A percentile compares a stretch with the other conserved stretches of the same genome.
These are phyloP conservation scores for Tanacetum coccineum DNA, from an alignment of 129 eudicot species.

Conservation along the genomic window DNA sequence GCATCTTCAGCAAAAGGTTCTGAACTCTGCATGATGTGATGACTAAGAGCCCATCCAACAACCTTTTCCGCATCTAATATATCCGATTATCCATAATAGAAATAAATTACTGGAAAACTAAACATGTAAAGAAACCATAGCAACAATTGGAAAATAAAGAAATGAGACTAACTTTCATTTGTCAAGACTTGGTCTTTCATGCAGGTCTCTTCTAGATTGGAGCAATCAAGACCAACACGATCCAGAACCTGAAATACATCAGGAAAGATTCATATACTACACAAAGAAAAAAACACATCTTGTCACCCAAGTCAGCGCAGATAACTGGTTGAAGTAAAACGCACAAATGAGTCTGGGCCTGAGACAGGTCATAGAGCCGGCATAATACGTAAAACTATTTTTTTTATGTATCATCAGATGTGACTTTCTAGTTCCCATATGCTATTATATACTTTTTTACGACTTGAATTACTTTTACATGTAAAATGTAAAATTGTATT, in stretches of 20 bases:
- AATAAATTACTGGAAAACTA: constrained; percentile 3
- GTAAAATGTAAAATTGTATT: no score
- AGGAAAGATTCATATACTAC: neutral
- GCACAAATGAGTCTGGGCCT: neutral
- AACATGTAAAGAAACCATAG: neutral
- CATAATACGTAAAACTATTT: no score
- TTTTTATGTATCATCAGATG: no score
- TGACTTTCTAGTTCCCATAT: no score
- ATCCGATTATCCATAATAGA: constrained; percentile 12
- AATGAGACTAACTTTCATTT: constrained; percentile 56
- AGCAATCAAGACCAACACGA: constrained; percentile 50
- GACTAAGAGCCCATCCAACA: constrained; percentile 86
- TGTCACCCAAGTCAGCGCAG: neutral
- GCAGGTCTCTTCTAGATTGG: constrained; percentile 52
- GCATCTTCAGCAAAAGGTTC: constrained; percentile 50
- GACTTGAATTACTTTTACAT: no score
- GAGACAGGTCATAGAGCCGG: no score
- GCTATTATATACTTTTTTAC: no score
- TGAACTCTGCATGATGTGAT: constrained; percentile 76
- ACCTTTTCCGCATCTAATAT: constrained; percentile 68
- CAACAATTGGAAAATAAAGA: neutral
- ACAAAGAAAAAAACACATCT: neutral
- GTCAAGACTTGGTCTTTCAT: constrained; percentile 80
- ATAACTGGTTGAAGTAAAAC: neutral
- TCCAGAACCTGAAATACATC: constrained; percentile 52